Evolutionary conservation across 2,329 filamentous ascomycete genomes (phyloP).

Genomic region (Curvularia verruculosa): DNA sequence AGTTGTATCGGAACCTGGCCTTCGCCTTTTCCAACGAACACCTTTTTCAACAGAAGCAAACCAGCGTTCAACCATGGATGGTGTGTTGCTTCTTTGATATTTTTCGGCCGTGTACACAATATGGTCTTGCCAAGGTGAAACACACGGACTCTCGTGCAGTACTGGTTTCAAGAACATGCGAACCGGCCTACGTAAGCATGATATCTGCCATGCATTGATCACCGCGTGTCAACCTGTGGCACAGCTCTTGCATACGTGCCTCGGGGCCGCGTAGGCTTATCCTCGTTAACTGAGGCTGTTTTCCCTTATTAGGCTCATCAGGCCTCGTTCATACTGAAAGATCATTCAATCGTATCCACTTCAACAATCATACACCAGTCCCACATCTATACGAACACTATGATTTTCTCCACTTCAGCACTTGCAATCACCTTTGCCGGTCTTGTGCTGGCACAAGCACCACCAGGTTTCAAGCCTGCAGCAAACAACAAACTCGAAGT

Average conservation of each 20-base stretch:
- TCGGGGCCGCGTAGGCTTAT: conserved; percentile 31
- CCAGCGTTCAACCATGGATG: neutral
- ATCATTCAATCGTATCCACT: neutral
- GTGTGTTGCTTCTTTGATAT: conserved; percentile 1
- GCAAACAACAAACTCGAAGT: conserved; percentile 39
- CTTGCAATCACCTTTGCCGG: conserved; percentile 30
- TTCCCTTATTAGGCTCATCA: conserved; percentile 3
- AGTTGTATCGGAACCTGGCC: neutral
- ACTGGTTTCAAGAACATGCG: conserved; percentile 38
- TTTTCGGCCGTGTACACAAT: conserved; percentile 19
- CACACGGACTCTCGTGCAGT: conserved; percentile 31
- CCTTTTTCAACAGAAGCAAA: neutral
- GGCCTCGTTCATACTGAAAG: neutral
- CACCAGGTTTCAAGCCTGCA: conserved; percentile 38
- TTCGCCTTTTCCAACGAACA: too few species aligned
- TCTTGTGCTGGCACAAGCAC: conserved; percentile 42
- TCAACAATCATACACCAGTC: neutral
- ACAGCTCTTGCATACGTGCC: conserved; percentile 21
- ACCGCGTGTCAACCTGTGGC: conserved; percentile 31
- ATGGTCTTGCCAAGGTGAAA: conserved; percentile 30
- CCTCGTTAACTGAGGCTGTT: conserved; percentile 19
- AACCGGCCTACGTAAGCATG: conserved; percentile 21
- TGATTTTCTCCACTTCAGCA: conserved; percentile 36
- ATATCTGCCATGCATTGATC: conserved; percentile 17
- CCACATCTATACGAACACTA: conserved; percentile 9